Conservation (phyloP, 1,139 yeast genomes). For the Pichia sp. region DNA sequence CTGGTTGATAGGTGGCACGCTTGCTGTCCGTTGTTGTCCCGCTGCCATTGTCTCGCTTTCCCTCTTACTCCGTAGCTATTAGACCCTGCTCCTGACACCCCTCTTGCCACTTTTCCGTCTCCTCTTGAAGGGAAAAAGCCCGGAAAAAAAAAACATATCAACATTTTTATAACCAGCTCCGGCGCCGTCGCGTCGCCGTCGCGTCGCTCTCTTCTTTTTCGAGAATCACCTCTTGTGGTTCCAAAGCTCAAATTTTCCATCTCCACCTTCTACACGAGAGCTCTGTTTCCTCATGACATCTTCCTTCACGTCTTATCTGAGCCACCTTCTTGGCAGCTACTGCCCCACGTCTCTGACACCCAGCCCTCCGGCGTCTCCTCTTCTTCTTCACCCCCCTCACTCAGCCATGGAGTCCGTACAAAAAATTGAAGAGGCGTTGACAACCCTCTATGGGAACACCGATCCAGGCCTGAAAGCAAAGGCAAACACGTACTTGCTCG, state of each 20-base stretch:
- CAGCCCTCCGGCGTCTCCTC: too few species aligned
- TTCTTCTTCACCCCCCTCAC: background rate
- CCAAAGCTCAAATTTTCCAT: background rate
- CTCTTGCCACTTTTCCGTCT: too few species aligned
- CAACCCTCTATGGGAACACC: constrained; percentile 56
- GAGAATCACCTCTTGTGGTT: too few species aligned
- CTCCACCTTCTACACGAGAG: constrained; percentile 4
- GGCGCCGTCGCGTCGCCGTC: constrained; percentile 1
- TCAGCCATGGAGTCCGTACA: constrained; percentile 6
- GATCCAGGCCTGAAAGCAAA: constrained; percentile 43
- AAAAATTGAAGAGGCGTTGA: constrained; percentile 45
- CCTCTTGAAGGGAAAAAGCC: too few species aligned
- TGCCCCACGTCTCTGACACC: too few species aligned
- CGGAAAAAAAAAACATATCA: background rate
- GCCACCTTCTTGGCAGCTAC: too few species aligned
- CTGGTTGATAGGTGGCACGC: constrained; percentile 84
- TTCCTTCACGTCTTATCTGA: too few species aligned
- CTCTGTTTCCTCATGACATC: background rate
- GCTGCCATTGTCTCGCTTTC: background rate
- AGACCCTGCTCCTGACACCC: background rate
- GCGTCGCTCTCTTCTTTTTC: background rate
- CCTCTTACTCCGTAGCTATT: background rate
- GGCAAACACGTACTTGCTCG: constrained; percentile 67
- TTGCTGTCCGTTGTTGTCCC: background rate
- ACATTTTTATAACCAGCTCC: background rate